These are phyloP conservation scores for Tetracentron sinense DNA, from an alignment of 164 flowering plant genomes.

Conservation along the genomic window DNA sequence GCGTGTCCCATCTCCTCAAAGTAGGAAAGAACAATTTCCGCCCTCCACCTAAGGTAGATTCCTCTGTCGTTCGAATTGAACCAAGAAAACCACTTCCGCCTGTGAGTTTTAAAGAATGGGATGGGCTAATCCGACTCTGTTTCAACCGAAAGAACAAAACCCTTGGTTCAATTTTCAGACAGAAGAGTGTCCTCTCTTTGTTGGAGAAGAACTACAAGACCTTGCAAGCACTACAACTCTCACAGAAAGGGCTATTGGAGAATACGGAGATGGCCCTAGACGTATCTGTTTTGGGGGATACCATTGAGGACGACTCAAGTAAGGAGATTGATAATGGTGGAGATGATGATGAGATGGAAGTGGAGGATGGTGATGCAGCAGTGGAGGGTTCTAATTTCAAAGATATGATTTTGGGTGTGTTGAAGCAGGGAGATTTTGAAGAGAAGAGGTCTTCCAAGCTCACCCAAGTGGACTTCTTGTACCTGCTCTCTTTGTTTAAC, in stretches of 20 bases:
- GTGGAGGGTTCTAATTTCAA: slow-evolving; percentile 58
- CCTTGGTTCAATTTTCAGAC: too few species aligned
- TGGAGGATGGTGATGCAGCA: slow-evolving; percentile 44
- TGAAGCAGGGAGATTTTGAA: slow-evolving; percentile 69
- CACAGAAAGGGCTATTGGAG: slow-evolving; percentile 25
- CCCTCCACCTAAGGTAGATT: slow-evolving; percentile 92
- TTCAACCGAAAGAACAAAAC: too few species aligned
- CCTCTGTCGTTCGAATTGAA: slow-evolving; percentile 89
- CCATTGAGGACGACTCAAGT: slow-evolving; percentile 28
- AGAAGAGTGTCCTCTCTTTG: slow-evolving; percentile 28
- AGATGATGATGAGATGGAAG: slow-evolving; percentile 69
- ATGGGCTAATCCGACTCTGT: slow-evolving; percentile 30
- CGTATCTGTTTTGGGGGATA: slow-evolving; percentile 38
- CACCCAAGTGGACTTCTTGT: slow-evolving; percentile 71
- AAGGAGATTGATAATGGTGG: slow-evolving; percentile 53
- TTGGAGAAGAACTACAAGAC: slow-evolving; percentile 88
- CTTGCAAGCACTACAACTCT: slow-evolving; percentile 51
- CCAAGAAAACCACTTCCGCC: slow-evolving; percentile 76
- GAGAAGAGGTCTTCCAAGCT: slow-evolving; percentile 82
- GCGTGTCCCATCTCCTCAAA: slow-evolving; percentile 79
- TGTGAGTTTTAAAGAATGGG: slow-evolving; percentile 76
- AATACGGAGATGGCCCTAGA: slow-evolving; percentile 28
- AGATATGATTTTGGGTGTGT: slow-evolving; percentile 51
- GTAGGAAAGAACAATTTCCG: slow-evolving; percentile 90
- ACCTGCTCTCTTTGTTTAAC: slow-evolving; percentile 73